Conservation (phyloP, 257 asterid species). For the Solanum dulcamara region DNA sequence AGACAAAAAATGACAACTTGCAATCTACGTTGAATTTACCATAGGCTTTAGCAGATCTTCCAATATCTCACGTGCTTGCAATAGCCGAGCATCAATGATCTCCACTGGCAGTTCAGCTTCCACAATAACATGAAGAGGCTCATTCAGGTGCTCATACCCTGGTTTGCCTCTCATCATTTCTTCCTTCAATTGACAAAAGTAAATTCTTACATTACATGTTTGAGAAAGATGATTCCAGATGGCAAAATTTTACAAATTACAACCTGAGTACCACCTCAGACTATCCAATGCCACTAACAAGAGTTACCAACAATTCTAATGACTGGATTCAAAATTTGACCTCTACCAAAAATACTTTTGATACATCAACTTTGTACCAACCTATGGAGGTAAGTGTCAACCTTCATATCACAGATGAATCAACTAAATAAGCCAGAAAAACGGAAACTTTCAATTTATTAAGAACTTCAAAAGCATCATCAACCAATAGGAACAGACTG, state of each 20-base stretch:
- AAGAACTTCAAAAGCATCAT: background rate
- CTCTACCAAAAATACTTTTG: background rate
- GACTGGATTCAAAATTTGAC: background rate
- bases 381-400: background rate
- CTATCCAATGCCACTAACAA: background rate
- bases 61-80: conserved; percentile 89
- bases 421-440: background rate
- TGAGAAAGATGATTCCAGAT: background rate
- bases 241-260: background rate
- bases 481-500: background rate
- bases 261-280: background rate
- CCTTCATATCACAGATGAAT: background rate
- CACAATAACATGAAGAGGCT: conserved; percentile 87
- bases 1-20: background rate
- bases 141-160: conserved; percentile 93
- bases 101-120: conserved; percentile 96
- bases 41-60: conserved; percentile 91
- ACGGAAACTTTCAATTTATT: background rate
- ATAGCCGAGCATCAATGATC: conserved; percentile 78
- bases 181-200: conserved; percentile 49
- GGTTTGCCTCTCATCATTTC: conserved; percentile 99
- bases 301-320: background rate
- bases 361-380: background rate
- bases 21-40: conserved; percentile 32
- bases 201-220: background rate